Evolutionary conservation across 345 rosid genomes (phyloP), one percentile per base, ranked within the genome.

Genomic region (Aethionema arabicum): DNA sequence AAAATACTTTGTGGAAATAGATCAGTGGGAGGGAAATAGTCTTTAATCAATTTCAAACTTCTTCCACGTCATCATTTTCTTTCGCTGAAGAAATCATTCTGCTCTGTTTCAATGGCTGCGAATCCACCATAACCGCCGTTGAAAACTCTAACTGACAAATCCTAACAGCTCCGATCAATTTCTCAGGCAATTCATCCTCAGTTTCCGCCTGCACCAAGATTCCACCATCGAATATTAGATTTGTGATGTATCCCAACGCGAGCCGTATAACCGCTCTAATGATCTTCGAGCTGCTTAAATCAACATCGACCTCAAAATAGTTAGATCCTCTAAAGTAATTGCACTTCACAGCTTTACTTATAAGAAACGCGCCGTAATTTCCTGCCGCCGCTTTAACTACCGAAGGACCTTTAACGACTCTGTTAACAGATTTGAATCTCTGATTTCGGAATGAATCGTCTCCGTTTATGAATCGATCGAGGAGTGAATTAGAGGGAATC

Each of bases 161-260:
- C 61, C 96, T 83, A 65, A 79, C 44, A 1, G 84, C 91, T 11
- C 98, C 96, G 4, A 88, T 72, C 58, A 91, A 59, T 60, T 59
- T 88, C 78, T 91, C 95, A 33, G 95, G 98, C 69, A 86, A 72
- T 83, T 88, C 96, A 8, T 82, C 82, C 72, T 84, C 91, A 59
- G 73, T 9, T 74, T 79, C 79, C 52, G 82, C 80, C 79, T 91
- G 91, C 58, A 85, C 82, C 48, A 86, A 74, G 45, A 88, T 82
- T 3, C 98, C 96, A 83, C 86, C 70, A 38, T 86, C 96, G 13
- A 77, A 21, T 3, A 76, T 69, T 51, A 91, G 78, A 70, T 66
- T 68, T 50, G 88, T 78, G 57, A 79, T 63, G 59, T 72, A 79
- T 16, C 83, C 79, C 56, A 88, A 60, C 27, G 74, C 72, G 7